Evolutionary conservation across 2,329 filamentous ascomycete species (phyloP).

Genomic region (Penicillium fuscoglaucum): DNA sequence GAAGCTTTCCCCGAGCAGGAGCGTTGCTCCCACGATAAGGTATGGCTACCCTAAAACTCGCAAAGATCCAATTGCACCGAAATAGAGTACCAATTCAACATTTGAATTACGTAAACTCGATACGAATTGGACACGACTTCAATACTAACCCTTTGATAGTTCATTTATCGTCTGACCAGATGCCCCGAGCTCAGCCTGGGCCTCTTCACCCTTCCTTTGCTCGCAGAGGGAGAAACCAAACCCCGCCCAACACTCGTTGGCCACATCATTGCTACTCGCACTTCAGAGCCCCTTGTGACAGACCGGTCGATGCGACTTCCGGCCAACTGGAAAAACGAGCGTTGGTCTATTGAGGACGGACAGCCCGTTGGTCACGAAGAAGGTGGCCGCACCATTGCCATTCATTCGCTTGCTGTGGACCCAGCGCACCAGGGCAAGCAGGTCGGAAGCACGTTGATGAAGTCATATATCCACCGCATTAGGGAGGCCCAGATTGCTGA

Average conservation of each 20-base stretch:
- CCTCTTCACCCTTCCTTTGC: slow-evolving; percentile 66
- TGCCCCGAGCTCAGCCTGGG: slow-evolving; percentile 78
- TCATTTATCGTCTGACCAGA: slow-evolving; percentile 71
- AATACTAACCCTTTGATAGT: slow-evolving; percentile 49
- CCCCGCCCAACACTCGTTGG: slow-evolving; percentile 67
- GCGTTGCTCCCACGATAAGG: slow-evolving; percentile 61
- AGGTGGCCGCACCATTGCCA: slow-evolving; percentile 69
- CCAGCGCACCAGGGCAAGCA: slow-evolving; percentile 73
- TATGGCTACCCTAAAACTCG: slow-evolving; percentile 33
- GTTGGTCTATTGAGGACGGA: slow-evolving; percentile 41
- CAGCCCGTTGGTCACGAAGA: slow-evolving; percentile 67
- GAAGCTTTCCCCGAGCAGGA: slow-evolving; percentile 60
- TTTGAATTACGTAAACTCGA: not conserved
- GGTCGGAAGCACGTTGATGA: slow-evolving; percentile 71
- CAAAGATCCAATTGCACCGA: not conserved
- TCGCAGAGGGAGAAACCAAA: slow-evolving; percentile 56
- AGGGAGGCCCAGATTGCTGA: slow-evolving; percentile 68
- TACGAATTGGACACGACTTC: not conserved
- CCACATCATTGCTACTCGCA: slow-evolving; percentile 75
- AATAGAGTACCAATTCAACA: not conserved
- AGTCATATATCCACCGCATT: slow-evolving; percentile 75
- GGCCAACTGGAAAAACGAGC: slow-evolving; percentile 60
- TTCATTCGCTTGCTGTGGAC: slow-evolving; percentile 80
- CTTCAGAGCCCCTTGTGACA: slow-evolving; percentile 61
- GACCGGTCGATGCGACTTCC: slow-evolving; percentile 77